Conservation (phyloP, 2,329 filamentous ascomycete species). For the Epichloe sp. region DNA sequence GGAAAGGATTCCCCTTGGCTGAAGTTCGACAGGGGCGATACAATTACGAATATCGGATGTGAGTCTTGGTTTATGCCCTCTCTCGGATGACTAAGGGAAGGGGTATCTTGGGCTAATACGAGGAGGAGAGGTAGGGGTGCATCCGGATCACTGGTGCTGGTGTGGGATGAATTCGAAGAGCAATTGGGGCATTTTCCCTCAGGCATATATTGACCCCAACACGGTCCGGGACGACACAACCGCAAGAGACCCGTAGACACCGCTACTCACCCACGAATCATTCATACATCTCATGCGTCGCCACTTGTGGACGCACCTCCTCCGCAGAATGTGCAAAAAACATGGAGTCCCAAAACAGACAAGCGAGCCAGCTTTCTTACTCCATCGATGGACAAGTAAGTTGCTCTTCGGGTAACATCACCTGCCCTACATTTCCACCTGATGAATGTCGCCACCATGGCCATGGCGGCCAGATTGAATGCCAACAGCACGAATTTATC, state of each 20-base stretch:
- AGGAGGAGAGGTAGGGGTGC: slow-evolving; percentile 21
- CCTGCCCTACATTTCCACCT: neutral
- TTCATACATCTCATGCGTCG: too few species aligned
- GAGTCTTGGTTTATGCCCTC: slow-evolving; percentile 15
- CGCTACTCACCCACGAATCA: too few species aligned
- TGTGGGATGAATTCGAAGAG: slow-evolving; percentile 37
- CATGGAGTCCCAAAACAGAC: neutral
- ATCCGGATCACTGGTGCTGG: slow-evolving; percentile 43
- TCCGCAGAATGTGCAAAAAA: neutral
- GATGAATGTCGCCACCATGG: neutral
- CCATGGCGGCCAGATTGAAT: neutral
- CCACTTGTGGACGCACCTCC: too few species aligned
- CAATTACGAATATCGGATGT: slow-evolving; percentile 51
- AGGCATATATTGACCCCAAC: slow-evolving; percentile 32
- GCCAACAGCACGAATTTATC: neutral
- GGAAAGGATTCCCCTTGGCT: slow-evolving; percentile 35
- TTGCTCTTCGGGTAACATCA: neutral
- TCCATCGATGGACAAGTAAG: neutral
- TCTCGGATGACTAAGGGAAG: neutral
- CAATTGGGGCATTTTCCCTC: slow-evolving; percentile 39
- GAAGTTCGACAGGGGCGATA: slow-evolving; percentile 53
- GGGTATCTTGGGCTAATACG: slow-evolving; percentile 3
- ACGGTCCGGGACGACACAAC: slow-evolving; percentile 24
- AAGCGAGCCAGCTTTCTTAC: neutral
- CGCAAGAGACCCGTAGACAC: neutral